Conservation (phyloP, 192 early-diverging fungal genomes). For the Backusella tarrabulga region DNA sequence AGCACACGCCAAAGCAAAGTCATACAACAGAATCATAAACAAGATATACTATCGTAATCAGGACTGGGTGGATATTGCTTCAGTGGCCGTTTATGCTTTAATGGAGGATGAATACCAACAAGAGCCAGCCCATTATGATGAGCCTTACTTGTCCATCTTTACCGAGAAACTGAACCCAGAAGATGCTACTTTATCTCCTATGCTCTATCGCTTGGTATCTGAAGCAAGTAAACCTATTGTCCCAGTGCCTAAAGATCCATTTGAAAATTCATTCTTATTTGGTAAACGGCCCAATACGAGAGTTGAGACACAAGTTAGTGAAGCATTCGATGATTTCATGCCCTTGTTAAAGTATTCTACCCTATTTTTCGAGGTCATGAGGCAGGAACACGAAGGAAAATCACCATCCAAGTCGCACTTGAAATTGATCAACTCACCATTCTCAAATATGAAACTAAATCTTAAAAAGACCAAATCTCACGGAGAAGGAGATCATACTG, state of each 20-base stretch:
- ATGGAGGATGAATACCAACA: slow-evolving; percentile 13
- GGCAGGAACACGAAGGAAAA: neutral
- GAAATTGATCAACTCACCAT: slow-evolving; percentile 11
- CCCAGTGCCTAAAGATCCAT: slow-evolving; percentile 3
- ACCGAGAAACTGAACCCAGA: neutral
- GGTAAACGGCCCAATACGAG: neutral
- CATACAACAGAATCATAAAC: slow-evolving; percentile 16
- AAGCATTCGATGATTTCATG: slow-evolving; percentile 10
- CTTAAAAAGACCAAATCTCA: slow-evolving; percentile 9
- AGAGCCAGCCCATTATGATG: slow-evolving; percentile 1
- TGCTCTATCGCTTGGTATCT: slow-evolving; percentile 16
- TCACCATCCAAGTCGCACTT: neutral
- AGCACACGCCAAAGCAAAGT: slow-evolving; percentile 21
- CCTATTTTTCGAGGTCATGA: neutral
- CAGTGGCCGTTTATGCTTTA: slow-evolving; percentile 1
- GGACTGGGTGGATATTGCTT: slow-evolving; percentile 13
- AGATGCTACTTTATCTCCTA: slow-evolving; percentile 4
- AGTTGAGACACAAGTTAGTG: neutral
- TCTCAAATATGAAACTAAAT: slow-evolving; percentile 11
- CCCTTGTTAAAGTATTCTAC: neutral
- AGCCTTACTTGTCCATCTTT: slow-evolving; percentile 10
- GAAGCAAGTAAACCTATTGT: slow-evolving; percentile 13
- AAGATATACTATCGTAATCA: neutral
- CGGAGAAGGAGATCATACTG: neutral
- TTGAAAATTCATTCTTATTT: slow-evolving; percentile 8